Percentiles rank a stretch among this genome's conserved stretches.
These are phyloP conservation scores for Sporisorium reilianum DNA, from an alignment of 1,284 basidiomycete species.

Conservation along the genomic window DNA sequence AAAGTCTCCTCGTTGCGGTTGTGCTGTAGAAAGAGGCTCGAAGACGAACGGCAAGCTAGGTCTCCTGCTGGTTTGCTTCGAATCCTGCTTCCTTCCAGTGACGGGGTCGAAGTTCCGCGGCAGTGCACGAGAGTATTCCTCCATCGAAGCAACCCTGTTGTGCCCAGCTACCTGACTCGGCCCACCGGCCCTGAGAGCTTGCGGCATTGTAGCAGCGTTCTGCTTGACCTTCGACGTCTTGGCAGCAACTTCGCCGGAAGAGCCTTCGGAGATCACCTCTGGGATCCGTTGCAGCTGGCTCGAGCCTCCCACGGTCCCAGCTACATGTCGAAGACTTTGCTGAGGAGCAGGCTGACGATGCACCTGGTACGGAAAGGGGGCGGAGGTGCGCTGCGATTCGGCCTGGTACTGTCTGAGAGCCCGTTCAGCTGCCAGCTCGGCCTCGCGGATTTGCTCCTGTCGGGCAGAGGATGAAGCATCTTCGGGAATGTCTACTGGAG, in stretches of 20 bases:
- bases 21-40: conserved; percentile 7
- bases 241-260: conserved; percentile 19
- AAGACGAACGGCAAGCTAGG: conserved; percentile 42
- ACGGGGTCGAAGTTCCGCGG: conserved; percentile 45
- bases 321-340: conserved; percentile 8
- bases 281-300: conserved; percentile 28
- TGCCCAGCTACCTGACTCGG: conserved; percentile 1
- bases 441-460: conserved; percentile 26
- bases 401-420: conserved; percentile 27
- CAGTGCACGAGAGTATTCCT: conserved; percentile 30
- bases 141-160: conserved; percentile 15
- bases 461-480: conserved; percentile 15
- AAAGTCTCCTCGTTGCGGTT: conserved; percentile 15
- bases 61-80: conserved; percentile 13
- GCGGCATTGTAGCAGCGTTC: conserved; percentile 5
- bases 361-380: conserved; percentile 22
- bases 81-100: conserved; percentile 25
- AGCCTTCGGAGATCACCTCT: conserved; percentile 23
- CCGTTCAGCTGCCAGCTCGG: conserved; percentile 22
- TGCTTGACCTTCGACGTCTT: not conserved
- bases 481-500: not conserved
- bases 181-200: conserved; percentile 13
- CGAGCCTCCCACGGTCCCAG: conserved; percentile 12
- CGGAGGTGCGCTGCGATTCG: conserved; percentile 15
- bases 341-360: conserved; percentile 18